phyloP scores from a whole-genome alignment of 106 monocot genomes.

The Dioscorea alata region DNA sequence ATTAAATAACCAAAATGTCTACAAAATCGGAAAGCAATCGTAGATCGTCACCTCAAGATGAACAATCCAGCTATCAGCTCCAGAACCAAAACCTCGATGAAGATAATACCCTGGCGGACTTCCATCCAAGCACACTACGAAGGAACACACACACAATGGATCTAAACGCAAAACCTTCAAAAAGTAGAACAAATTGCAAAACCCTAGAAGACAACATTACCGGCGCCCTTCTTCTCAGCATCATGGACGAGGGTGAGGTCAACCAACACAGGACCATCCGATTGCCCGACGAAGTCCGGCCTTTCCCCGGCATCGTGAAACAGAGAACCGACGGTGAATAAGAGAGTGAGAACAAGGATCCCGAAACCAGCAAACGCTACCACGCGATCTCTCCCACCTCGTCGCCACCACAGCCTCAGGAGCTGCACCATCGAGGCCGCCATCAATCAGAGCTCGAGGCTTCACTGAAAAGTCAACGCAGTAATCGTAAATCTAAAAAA shows the following conservation, averaged over 20 bases:
- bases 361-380: not conserved
- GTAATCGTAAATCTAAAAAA: too few species aligned
- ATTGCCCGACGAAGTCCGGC: not conserved
- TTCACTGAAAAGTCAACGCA: too few species aligned
- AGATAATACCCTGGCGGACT: not conserved
- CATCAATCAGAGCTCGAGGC: not conserved
- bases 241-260: conserved; percentile 1
- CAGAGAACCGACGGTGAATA: not conserved
- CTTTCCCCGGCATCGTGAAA: not conserved
- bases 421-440: not conserved
- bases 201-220: not conserved
- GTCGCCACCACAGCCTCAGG: not conserved
- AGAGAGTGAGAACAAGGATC: not conserved
- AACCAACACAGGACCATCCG: not conserved
- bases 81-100: not conserved
- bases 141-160: too few species aligned
- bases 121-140: not conserved
- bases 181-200: not conserved
- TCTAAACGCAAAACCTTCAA: too few species aligned
- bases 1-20: not conserved
- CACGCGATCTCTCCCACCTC: not conserved
- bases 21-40: not conserved
- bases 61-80: not conserved
- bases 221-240: conserved; percentile 4
- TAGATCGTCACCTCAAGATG: not conserved